Percentiles rank a stretch among this genome's conserved stretches.
Conservation (phyloP, 1,284 basidiomycete genomes). For the Leucoagaricus sp. region DNA sequence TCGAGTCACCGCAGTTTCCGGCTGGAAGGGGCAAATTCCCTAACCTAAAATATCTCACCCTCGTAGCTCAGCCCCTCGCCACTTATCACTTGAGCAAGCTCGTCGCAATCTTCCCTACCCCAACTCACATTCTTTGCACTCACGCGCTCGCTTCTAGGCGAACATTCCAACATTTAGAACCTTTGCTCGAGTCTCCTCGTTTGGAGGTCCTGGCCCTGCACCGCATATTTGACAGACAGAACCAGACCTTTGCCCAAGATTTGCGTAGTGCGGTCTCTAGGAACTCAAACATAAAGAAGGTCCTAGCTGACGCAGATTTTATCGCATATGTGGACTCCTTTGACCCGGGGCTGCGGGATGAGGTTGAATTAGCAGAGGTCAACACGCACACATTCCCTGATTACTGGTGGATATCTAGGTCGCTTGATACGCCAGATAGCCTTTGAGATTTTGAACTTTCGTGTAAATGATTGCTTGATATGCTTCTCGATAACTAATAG, state of each 20-base stretch:
- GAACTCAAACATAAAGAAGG: constrained; percentile 23
- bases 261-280: constrained; percentile 22
- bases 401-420: constrained; percentile 27
- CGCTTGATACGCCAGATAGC: constrained; percentile 16
- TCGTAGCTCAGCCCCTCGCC: constrained; percentile 24
- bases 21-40: constrained; percentile 27
- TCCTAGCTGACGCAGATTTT: constrained; percentile 34
- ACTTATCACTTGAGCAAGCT: constrained; percentile 21
- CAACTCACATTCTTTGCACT: constrained; percentile 32
- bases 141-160: constrained; percentile 24
- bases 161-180: constrained; percentile 18
- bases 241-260: constrained; percentile 19
- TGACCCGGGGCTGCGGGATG: constrained; percentile 14
- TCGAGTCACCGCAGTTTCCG: constrained; percentile 23
- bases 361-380: constrained; percentile 23
- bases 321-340: constrained; percentile 17
- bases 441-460: constrained; percentile 12
- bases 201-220: constrained; percentile 31
- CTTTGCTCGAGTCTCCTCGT: constrained; percentile 6
- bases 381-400: constrained; percentile 29
- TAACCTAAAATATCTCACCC: constrained; percentile 34
- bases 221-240: constrained; percentile 25
- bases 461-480: too few species aligned
- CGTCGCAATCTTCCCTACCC: constrained; percentile 29
- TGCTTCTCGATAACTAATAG: too few species aligned